Conservation (phyloP, 169 alveolate genomes). For the Eimeria zaria region DNA sequence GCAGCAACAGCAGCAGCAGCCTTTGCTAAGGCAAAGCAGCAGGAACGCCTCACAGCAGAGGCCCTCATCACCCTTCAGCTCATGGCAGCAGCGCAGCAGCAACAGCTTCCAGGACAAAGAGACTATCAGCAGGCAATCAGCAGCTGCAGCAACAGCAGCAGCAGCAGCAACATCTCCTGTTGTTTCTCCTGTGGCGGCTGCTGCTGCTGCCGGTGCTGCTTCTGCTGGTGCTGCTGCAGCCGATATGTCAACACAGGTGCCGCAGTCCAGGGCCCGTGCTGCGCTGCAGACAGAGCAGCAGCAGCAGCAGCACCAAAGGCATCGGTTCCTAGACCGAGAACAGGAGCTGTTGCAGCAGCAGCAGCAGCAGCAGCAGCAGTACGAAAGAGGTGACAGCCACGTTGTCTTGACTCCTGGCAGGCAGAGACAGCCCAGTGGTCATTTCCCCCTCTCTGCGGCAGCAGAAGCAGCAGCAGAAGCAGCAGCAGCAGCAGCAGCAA, state of each 20-base stretch:
- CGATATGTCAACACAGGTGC: neutral
- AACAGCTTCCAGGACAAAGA: neutral
- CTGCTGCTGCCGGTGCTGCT: constrained; percentile 34
- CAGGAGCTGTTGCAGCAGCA: neutral
- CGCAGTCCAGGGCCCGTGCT: constrained; percentile 19
- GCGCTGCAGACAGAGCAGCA: neutral
- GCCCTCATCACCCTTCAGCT: neutral
- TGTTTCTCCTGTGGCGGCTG: neutral
- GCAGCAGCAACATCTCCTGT: too few relatives aligned
- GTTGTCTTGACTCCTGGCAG: neutral
- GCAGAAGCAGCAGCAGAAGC: neutral
- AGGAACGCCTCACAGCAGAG: neutral
- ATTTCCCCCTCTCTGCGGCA: neutral
- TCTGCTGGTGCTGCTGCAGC: constrained; percentile 2
- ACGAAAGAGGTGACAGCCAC: neutral
- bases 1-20: constrained; percentile 33
- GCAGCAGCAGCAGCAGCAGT: constrained; percentile 30
- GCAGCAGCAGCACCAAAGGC: neutral
- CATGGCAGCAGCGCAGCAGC: neutral
- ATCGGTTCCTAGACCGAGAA: too few relatives aligned
- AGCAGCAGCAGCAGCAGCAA: constrained; percentile 5
- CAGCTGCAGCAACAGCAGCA: too few relatives aligned
- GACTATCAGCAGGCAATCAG: neutral
- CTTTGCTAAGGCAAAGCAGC: neutral
- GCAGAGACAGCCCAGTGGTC: constrained; percentile 11